phyloP scores from a whole-genome alignment of 805 yeast genomes.

The Cyberlindnera bimundalis region DNA sequence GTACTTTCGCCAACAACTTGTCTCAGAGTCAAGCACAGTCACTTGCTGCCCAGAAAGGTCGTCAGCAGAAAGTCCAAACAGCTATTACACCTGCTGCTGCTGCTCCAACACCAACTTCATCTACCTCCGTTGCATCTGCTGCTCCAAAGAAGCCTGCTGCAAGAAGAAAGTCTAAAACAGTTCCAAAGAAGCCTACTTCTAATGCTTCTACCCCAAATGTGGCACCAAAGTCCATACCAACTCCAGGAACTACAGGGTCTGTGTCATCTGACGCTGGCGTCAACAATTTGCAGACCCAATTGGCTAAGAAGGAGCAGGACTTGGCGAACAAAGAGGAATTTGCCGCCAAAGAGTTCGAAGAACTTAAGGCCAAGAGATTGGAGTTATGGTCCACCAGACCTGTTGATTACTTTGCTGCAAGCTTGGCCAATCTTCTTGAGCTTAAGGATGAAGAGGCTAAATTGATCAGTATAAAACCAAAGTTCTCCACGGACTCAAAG shows the following conservation, averaged over 20 bases:
- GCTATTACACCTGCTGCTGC: slow-evolving; percentile 7
- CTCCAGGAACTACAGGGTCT: slow-evolving; percentile 4
- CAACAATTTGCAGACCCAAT: slow-evolving; percentile 14
- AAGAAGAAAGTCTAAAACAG: slow-evolving; percentile 13
- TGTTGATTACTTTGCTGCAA: slow-evolving; percentile 26
- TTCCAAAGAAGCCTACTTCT: slow-evolving; percentile 9
- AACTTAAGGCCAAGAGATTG: slow-evolving; percentile 21
- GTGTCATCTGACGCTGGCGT: slow-evolving; percentile 5
- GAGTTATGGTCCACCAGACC: slow-evolving; percentile 22
- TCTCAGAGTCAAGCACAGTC: slow-evolving; percentile 5
- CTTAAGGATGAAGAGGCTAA: slow-evolving; percentile 26
- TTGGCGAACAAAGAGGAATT: slow-evolving; percentile 19
- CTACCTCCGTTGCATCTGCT: slow-evolving; percentile 5
- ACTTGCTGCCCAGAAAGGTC: slow-evolving; percentile 4
- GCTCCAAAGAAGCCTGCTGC: slow-evolving; percentile 19
- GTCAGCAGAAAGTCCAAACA: slow-evolving; percentile 10
- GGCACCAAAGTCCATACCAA: slow-evolving; percentile 10
- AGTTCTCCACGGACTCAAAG: slow-evolving; percentile 12
- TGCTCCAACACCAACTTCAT: slow-evolving; percentile 1
- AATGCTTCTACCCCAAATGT: slow-evolving; percentile 10
- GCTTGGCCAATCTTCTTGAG: slow-evolving; percentile 26
- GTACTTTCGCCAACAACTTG: slow-evolving; percentile 6
- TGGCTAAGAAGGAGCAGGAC: slow-evolving; percentile 28
- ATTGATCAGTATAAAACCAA: slow-evolving; percentile 20
- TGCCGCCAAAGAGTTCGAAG: slow-evolving; percentile 16